phyloP scores from a whole-genome alignment of 73 alveolate genomes.

The Halteria grandinella region DNA sequence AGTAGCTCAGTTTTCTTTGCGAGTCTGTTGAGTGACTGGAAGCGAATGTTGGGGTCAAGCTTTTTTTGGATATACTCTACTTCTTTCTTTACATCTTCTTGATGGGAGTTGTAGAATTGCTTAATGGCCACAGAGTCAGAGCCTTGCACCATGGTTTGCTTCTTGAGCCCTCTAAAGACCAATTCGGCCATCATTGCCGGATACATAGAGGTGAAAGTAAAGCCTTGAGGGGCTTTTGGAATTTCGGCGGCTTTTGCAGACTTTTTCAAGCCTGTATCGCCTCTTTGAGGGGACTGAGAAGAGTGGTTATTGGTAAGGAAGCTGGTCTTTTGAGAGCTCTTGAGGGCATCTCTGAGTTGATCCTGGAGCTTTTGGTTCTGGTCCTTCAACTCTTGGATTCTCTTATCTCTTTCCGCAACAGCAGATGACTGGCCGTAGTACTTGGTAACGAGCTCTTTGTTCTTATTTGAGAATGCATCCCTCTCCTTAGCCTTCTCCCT shows the following conservation, averaged over 20 bases:
- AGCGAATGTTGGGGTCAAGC: neutral
- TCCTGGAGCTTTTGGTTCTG: neutral
- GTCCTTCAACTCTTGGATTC: neutral
- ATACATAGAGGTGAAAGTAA: slow-evolving; percentile 1
- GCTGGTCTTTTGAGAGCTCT: neutral
- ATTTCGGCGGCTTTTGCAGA: neutral
- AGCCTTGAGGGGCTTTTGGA: neutral
- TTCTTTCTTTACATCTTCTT: slow-evolving; percentile 16
- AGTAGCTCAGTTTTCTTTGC: neutral
- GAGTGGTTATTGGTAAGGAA: neutral
- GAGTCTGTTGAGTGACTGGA: neutral
- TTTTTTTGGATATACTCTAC: slow-evolving; percentile 1
- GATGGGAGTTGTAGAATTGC: slow-evolving; percentile 10
- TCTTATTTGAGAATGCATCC: slow-evolving; percentile 14
- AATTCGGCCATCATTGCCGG: slow-evolving; percentile 3
- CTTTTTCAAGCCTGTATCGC: neutral
- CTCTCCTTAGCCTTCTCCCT: slow-evolving; percentile 36
- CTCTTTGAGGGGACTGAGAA: neutral
- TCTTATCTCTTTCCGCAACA: slow-evolving; percentile 9
- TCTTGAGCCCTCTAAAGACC: slow-evolving; percentile 24
- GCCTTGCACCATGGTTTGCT: neutral
- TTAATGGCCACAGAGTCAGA: slow-evolving; percentile 12
- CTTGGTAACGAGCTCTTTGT: slow-evolving; percentile 40
- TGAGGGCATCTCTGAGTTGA: neutral
- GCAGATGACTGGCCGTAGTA: slow-evolving; percentile 7